Conservation (phyloP, 495 filamentous ascomycete genomes). For the Aspergillus ostianus region DNA sequence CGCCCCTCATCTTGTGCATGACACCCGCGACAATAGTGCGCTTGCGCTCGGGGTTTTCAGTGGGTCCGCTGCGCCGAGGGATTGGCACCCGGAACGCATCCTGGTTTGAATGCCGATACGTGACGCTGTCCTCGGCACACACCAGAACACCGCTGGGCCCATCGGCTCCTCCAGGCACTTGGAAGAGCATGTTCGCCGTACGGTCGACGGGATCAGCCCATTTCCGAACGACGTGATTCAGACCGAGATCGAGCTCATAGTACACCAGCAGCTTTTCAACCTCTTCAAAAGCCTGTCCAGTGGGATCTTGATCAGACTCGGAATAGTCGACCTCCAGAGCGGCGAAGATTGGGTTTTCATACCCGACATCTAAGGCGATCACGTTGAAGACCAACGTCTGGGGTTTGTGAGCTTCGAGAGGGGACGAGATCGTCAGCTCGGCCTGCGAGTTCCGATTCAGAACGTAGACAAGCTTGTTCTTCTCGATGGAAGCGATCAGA, state of each 20-base stretch:
- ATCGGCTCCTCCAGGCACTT: constrained; percentile 91
- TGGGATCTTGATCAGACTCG: constrained; percentile 87
- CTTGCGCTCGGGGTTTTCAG: constrained; percentile 90
- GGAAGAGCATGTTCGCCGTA: constrained; percentile 85
- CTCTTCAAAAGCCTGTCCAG: constrained; percentile 76
- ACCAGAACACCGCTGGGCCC: constrained; percentile 94
- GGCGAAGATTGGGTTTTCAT: constrained; percentile 95
- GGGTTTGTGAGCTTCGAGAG: constrained; percentile 95
- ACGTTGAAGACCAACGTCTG: constrained; percentile 88
- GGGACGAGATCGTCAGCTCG: constrained; percentile 93
- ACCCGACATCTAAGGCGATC: constrained; percentile 86
- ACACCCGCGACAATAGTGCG: constrained; percentile 82
- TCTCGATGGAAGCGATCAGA: constrained; percentile 90
- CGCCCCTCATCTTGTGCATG: constrained; percentile 96
- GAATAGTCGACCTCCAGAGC: constrained; percentile 91
- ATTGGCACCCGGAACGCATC: constrained; percentile 85
- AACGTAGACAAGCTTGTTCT: constrained; percentile 99
- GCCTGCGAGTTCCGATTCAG: constrained; percentile 93
- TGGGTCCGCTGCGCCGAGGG: constrained; percentile 77
- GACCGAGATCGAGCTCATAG: constrained; percentile 92
- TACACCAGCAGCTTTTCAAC: constrained; percentile 90
- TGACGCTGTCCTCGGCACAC: constrained; percentile 90
- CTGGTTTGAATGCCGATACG: constrained; percentile 91
- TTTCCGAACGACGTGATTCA: constrained; percentile 95
- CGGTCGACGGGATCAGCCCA: constrained; percentile 94